Conservation (phyloP, 176 grass and related monocot genomes). For the Microstegium vimineum region DNA sequence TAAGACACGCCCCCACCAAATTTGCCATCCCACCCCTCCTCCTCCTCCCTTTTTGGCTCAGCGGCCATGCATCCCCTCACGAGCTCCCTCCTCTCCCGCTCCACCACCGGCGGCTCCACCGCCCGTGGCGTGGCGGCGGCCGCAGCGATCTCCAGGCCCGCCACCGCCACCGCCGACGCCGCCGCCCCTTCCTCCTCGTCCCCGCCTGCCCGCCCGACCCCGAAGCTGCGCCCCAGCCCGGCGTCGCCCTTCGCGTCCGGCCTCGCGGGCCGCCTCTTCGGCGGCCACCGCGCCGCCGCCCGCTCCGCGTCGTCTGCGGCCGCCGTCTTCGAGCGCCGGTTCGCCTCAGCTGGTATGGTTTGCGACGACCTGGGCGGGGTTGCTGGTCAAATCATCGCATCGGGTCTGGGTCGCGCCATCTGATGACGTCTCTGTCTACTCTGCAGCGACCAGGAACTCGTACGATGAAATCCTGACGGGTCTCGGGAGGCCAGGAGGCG, state of each 20-base stretch:
- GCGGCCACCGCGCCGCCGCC: slow-evolving; percentile 37
- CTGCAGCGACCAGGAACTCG: slow-evolving; percentile 65
- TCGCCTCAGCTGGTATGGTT: slow-evolving; percentile 65
- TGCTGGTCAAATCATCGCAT: neutral
- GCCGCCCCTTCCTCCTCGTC: neutral
- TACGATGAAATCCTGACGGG: slow-evolving; percentile 77
- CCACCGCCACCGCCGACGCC: neutral
- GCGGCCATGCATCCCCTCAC: slow-evolving; percentile 50
- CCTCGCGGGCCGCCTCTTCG: slow-evolving; percentile 48
- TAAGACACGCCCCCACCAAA: slow-evolving; percentile 11
- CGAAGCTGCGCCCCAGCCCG: neutral
- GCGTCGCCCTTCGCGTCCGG: slow-evolving; percentile 46
- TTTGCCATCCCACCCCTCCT: neutral
- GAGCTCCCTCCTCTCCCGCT: slow-evolving; percentile 50
- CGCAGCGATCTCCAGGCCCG: slow-evolving; percentile 35
- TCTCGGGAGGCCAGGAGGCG: slow-evolving; percentile 69
- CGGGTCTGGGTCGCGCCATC: neutral
- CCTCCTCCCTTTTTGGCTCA: neutral
- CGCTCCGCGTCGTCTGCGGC: slow-evolving; percentile 45
- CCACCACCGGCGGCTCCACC: slow-evolving; percentile 18
- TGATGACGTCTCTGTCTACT: neutral
- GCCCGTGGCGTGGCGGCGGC: slow-evolving; percentile 6
- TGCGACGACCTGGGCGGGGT: neutral
- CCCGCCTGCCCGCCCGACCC: neutral
- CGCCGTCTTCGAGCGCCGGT: slow-evolving; percentile 65